Conservation (phyloP, 257 asterid species). For the Echium plantagineum region DNA sequence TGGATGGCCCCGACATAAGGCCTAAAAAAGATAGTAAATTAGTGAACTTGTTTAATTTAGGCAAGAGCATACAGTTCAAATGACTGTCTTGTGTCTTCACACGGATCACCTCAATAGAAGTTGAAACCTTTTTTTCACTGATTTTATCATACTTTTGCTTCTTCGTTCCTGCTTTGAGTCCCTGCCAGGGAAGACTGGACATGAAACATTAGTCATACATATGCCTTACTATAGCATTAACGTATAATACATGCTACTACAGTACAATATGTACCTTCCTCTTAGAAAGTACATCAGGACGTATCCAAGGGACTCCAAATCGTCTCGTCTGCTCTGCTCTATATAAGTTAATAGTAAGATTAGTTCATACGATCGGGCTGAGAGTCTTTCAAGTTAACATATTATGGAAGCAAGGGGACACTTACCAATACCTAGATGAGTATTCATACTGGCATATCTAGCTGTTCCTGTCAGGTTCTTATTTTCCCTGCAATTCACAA, state of each 20-base stretch:
- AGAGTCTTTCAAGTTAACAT: constrained; percentile 6
- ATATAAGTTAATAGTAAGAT: background rate
- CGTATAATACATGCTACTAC: constrained; percentile 13
- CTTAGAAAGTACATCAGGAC: constrained; percentile 88
- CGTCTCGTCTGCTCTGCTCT: constrained; percentile 99
- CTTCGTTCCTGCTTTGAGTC: constrained; percentile 92
- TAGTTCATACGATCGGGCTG: constrained; percentile 6
- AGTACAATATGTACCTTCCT: constrained; percentile 53
- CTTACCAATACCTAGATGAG: constrained; percentile 94
- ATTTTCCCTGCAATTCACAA: constrained; percentile 59
- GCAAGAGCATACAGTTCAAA: constrained; percentile 8
- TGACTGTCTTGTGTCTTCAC: constrained; percentile 8
- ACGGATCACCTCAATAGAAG: constrained; percentile 79
- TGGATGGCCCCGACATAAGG: constrained; percentile 82
- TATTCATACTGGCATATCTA: constrained; percentile 95
- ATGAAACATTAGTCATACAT: constrained; percentile 21
- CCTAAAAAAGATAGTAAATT: constrained; percentile 30
- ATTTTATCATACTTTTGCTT: constrained; percentile 93
- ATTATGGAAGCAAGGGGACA: constrained; percentile 10
- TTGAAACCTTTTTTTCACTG: constrained; percentile 88
- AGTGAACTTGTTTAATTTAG: constrained; percentile 10
- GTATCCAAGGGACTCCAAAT: constrained; percentile 95
- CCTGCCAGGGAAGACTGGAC: constrained; percentile 93
- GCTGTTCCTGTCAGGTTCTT: constrained; percentile 98
- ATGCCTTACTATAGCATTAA: constrained; percentile 12